Evolutionary conservation across 371 early-diverging fungal genomes (phyloP), one percentile per base, ranked within the genome.

Genomic region (Parasitella parasitica): DNA sequence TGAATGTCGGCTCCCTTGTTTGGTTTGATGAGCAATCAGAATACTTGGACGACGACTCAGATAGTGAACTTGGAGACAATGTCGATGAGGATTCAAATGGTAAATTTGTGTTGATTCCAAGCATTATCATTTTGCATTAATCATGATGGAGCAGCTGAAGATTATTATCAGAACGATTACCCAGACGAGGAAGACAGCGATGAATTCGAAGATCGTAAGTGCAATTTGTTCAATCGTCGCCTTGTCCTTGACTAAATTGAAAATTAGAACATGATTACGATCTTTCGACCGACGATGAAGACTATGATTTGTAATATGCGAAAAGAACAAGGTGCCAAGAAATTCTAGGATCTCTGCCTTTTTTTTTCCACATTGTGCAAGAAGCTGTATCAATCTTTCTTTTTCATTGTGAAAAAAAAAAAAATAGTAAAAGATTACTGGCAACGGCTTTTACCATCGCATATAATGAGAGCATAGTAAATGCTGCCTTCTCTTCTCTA

Each of bases 81-180:
- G 80, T 73, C n/a, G 85, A 85, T 51, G 86, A 86, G 13, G 86
- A 87, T 41, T 86, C 84, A 12, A 86, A 86, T 61, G 81, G 81
- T 80, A 77, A 71, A 36, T 34, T 13, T 32, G 11, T 0, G 37
- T 13, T 34, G 24, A 32, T 8, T 32, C 6, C 4, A 27, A 22
- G n/a, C 1, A 7, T 11, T 20, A 6, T 22, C 6, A 7, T 43
- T 22, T 8, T 27, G 22, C 26, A 18, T 11, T 43, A n/a, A n/a
- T n/a, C n/a, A n/a, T n/a, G n/a, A n/a, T 32, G n/a, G 32, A 24
- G 39, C 64, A 80, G 86, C 88, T n/a, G 86, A 87, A 61, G 88
- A 86, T 61, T 83, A 80, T 54, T 86, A 83, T 61, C 83, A 83
- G 64, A 85, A 86, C 57, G 88, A 86, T 55, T 87, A 84, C 54